These are phyloP conservation scores for Iberis pinnata DNA, from an alignment of 345 rosid species.

Conservation along the genomic window DNA sequence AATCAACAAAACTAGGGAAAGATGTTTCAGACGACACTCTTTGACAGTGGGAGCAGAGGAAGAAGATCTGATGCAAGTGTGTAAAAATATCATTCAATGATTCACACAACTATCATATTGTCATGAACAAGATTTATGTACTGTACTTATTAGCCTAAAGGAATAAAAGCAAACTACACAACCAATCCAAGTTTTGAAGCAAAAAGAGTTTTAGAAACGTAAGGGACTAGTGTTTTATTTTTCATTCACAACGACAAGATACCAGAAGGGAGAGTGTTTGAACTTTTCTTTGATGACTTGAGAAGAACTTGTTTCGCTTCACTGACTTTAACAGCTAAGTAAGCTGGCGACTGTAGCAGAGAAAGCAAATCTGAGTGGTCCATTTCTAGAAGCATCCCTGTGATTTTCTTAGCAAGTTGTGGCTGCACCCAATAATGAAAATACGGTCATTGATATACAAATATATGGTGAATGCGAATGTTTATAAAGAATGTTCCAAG, in stretches of 20 bases:
- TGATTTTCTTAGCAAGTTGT: constrained; percentile 61
- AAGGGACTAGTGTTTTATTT: neutral
- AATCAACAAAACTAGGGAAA: constrained; percentile 34
- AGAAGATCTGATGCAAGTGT: constrained; percentile 35
- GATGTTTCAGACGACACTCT: constrained; percentile 42
- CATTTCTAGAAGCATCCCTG: constrained; percentile 80
- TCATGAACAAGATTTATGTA: neutral
- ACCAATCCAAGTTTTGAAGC: neutral
- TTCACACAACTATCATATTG: no score
- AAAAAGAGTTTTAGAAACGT: neutral
- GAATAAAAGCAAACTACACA: neutral
- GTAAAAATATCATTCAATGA: neutral
- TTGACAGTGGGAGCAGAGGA: constrained; percentile 31
- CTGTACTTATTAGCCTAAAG: neutral
- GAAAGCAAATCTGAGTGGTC: constrained; percentile 57
- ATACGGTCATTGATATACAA: neutral
- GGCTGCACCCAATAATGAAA: constrained; percentile 41
- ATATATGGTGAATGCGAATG: neutral
- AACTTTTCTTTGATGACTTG: constrained; percentile 44
- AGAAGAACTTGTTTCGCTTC: constrained; percentile 68
- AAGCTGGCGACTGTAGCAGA: constrained; percentile 55
- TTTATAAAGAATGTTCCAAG: neutral
- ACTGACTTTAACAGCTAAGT: constrained; percentile 48
- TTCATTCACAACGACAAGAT: constrained; percentile 43
- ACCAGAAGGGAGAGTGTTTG: constrained; percentile 32